Conservation (phyloP, 176 grass and related monocot genomes). For the Typha latifolia region DNA sequence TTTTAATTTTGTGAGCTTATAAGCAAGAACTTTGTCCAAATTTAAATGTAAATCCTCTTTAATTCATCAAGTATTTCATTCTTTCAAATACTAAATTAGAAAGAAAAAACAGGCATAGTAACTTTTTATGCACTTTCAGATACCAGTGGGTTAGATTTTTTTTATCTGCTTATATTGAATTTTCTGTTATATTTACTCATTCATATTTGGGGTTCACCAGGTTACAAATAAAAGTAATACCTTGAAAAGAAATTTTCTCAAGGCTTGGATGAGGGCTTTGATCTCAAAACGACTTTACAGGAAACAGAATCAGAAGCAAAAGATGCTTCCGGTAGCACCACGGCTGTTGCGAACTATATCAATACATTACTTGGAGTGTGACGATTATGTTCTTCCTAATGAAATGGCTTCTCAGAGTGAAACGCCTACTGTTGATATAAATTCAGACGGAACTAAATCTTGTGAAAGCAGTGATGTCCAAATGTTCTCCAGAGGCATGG, state of each 20-base stretch:
- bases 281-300: slow-evolving; percentile 57
- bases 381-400: slow-evolving; percentile 57
- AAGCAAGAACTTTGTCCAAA: too few species aligned
- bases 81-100: too few species aligned
- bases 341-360: slow-evolving; percentile 80
- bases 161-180: background rate
- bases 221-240: slow-evolving; percentile 26
- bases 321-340: slow-evolving; percentile 89
- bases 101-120: too few species aligned
- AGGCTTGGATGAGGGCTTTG: slow-evolving; percentile 52
- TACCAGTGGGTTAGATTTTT: background rate
- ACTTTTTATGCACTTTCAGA: too few species aligned
- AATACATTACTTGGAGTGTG: slow-evolving; percentile 72
- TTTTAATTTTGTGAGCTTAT: too few species aligned
- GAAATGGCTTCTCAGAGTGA: slow-evolving; percentile 14
- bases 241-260: slow-evolving; percentile 49
- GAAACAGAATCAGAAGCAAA: slow-evolving; percentile 40
- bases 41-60: background rate
- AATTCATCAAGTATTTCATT: too few species aligned
- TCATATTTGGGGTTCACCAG: slow-evolving; percentile 21
- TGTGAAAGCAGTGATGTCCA: slow-evolving; percentile 17
- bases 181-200: slow-evolving; percentile 2
- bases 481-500: slow-evolving; percentile 2
- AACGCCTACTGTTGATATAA: slow-evolving; percentile 17
- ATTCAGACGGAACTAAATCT: slow-evolving; percentile 3